Evolutionary conservation across 257 asterid genomes (phyloP).

Genomic region (Plantago ovata): DNA sequence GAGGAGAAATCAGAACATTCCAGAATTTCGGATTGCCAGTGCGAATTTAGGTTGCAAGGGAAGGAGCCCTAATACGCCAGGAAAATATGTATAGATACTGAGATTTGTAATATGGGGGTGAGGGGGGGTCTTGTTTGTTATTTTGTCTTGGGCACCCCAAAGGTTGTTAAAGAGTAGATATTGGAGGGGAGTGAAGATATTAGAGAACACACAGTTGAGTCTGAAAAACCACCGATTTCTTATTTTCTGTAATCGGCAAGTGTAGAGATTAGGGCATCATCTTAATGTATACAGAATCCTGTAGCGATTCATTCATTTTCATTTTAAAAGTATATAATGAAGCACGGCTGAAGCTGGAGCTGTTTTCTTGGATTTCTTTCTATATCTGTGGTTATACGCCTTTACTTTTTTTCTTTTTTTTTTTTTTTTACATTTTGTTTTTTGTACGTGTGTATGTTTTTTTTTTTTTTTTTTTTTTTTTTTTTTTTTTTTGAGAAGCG

Average conservation of each 20-base stretch:
- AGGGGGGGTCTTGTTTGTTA: not conserved
- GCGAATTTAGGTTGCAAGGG: conserved; percentile 39
- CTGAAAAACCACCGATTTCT: conserved; percentile 47
- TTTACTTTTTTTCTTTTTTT: no score
- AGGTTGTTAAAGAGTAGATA: conserved; percentile 18
- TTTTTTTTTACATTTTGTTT: no score
- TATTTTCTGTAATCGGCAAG: conserved; percentile 63
- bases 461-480: no score
- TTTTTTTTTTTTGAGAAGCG: no score
- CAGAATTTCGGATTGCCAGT: conserved; percentile 92
- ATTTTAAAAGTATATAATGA: conserved; percentile 23
- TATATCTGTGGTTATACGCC: no score
- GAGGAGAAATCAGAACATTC: conserved; percentile 87
- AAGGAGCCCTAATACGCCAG: conserved; percentile 3
- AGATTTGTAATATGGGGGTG: conserved; percentile 60
- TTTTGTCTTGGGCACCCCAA: conserved; percentile 17
- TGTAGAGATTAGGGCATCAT: conserved; percentile 53
- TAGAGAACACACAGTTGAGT: conserved; percentile 26
- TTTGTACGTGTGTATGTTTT: no score
- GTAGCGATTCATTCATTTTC: conserved; percentile 37
- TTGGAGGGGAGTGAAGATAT: conserved; percentile 21
- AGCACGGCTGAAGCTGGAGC: not conserved
- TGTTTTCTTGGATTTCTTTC: no score
- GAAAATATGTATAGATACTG: conserved; percentile 64
- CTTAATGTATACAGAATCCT: conserved; percentile 35